Base-by-base conservation (phyloP, 1,139 yeast genomes). In the Blastobotrys proliferans region DNA sequence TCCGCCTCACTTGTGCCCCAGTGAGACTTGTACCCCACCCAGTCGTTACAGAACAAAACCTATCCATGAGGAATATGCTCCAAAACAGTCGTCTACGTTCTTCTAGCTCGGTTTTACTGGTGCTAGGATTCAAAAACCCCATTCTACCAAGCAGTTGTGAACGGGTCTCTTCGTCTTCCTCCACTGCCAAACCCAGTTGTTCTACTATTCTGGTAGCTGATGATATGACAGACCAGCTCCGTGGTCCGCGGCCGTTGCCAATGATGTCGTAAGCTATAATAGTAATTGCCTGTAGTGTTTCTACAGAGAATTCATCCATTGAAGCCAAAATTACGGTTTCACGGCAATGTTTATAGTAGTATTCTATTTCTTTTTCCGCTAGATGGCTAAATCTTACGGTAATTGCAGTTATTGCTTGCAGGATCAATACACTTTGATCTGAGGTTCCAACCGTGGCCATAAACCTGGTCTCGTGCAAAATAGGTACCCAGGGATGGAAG, bases 211-310 rank as follows among this genome's bases (percentile, higher is more conserved):
- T 35, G 6, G 56, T 50, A 39, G 50, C 48, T 14, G 51, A 44
- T 22, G 45, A 47, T 2, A 54, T 52, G 6, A 53, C 40, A 2
- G 51, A 43, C 57, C 57, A 54, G 21, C 48, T 45, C 22, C 51
- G 35, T 6, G 57, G 55, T 1, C 59, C 58, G 26, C 48, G 44
- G 19, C 58, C 58, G 17, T 49, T 45, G 4, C 56, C 56, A 10
- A 55, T 46, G 3, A 55, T 44, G 28, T 55, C 58, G 40, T 52
- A 55, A 6, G 58, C 57, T 9, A 55, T 40, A 20, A 55, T 54
- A 13, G 53, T 48, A 4, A 46, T 29, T 1, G 59, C 58, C 34
- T 54, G 57, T 14, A 55, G 44, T 11, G 50, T 52, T 33, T 55
- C 57, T 5, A 55, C 55, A 11, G 54, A 51, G 25, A 51, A 50